Evolutionary conservation across 805 yeast species (phyloP).

Genomic region (Limtongia smithiae): DNA sequence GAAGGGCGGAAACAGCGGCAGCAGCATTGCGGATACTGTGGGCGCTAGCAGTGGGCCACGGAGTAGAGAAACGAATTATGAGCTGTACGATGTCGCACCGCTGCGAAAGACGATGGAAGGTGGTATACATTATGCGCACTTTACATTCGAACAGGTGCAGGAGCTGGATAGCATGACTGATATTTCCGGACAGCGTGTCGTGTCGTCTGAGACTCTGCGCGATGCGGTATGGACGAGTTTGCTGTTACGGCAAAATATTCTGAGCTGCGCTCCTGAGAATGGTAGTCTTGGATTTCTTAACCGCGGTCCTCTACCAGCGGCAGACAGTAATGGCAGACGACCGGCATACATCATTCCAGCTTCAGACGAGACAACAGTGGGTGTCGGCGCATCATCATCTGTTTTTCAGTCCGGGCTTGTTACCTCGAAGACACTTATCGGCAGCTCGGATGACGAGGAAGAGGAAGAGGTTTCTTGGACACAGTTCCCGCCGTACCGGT

Average conservation of each 20-base stretch:
- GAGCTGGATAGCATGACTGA: constrained; percentile 44
- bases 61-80: too few relatives aligned
- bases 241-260: constrained; percentile 43
- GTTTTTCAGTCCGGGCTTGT: not conserved
- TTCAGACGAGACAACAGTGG: constrained; percentile 49
- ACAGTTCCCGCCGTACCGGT: constrained; percentile 52
- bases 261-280: constrained; percentile 30
- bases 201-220: constrained; percentile 42
- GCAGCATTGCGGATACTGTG: not conserved
- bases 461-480: constrained; percentile 31
- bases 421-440: not conserved
- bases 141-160: constrained; percentile 48
- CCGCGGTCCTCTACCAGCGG: constrained; percentile 2
- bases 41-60: not conserved
- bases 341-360: constrained; percentile 33
- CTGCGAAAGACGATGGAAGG: constrained; percentile 41
- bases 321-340: constrained; percentile 1
- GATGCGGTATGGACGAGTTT: constrained; percentile 52
- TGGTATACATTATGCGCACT: constrained; percentile 47
- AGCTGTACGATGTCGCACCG: constrained; percentile 12
- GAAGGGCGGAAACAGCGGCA: not conserved
- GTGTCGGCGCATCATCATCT: constrained; percentile 42
- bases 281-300: constrained; percentile 8
- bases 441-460: constrained; percentile 3
- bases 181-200: constrained; percentile 39